Conservation (phyloP, 768 basidiomycete genomes). For the Pilatotrama ljubarskyi region DNA sequence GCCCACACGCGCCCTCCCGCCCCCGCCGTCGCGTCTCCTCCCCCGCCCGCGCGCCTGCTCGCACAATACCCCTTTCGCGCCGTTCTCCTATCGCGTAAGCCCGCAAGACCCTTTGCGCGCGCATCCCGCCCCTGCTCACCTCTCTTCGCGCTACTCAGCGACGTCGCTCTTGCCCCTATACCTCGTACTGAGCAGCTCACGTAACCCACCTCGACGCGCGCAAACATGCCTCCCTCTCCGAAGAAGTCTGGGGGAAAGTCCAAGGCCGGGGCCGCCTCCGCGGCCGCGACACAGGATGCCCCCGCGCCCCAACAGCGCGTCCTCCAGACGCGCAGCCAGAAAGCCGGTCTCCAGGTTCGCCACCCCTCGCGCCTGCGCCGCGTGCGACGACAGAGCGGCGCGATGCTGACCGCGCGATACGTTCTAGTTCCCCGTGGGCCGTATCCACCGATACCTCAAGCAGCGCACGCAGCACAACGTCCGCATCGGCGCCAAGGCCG, state of each 20-base stretch:
- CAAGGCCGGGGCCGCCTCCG: constrained; percentile 45
- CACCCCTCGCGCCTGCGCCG: not conserved
- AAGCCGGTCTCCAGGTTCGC: constrained; percentile 83
- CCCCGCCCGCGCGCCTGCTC: no score
- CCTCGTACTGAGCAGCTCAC: no score
- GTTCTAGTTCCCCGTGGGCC: constrained; percentile 87
- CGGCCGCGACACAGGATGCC: constrained; percentile 30
- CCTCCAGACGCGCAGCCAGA: constrained; percentile 74
- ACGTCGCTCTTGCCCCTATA: no score
- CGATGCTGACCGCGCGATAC: no score
- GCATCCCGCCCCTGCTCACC: no score
- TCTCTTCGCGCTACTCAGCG: no score
- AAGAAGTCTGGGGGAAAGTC: constrained; percentile 54
- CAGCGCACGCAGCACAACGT: constrained; percentile 91
- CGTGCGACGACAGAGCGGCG: not conserved
- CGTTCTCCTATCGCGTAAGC: no score
- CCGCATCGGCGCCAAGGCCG: constrained; percentile 96
- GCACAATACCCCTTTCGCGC: not conserved
- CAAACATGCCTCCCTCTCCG: constrained; percentile 21
- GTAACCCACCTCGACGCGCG: not conserved
- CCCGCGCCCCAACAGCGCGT: constrained; percentile 37
- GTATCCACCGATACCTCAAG: constrained; percentile 96
- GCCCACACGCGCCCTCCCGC: not conserved
- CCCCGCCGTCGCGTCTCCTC: not conserved
- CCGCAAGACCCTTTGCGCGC: no score